Evolutionary conservation across 371 early-diverging fungal species (phyloP), one percentile per base, ranked within the genome.

Genomic region (Mortierella sp.): DNA sequence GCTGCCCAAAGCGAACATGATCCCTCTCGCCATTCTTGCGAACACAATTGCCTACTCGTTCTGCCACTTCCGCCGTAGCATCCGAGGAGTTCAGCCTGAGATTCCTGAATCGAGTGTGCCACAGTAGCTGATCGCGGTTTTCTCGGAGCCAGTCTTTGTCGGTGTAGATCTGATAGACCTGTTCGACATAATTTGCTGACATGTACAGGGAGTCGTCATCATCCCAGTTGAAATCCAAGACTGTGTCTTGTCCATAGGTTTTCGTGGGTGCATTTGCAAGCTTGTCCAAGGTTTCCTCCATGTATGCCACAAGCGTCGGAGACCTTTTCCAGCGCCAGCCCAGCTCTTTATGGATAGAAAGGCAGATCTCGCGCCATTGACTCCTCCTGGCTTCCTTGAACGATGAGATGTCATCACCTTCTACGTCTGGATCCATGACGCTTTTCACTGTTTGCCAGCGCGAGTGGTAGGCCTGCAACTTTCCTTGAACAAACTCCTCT

Each of bases 271-370:
- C 67, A 1, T 45, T 19, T 0, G 61, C 43, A n/a, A 76, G 60
- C 6, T 39, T 12, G 0, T 63, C 56, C 28, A 76, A 28, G 19
- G 19, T 27, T 38, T 62, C 66, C 3, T 70, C 46, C 21, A 66
- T n/a, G 18, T 63, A 58, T 19, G n/a, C 26, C 23, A 70, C 67
- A 18, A 76, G 56, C 7, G 69, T 70, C 4, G 78, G 78, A 1
- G 78, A 76, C 1, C 47, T 28, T 54, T 70, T 69, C 78, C 78
- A 76, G 16, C 78, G 66, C 70, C 70, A 66, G 18, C 78, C 78
- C 23, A 76, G 26, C 1, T 50, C 50, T 2, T 24, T 16, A 9
- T 46, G 52, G 19, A 66, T 18, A 0, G 46, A 6, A 5, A 6
- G 10, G 41, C 78, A 76, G 16, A 59, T 23, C 2, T 21, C 16